phyloP scores from a whole-genome alignment of 1,284 basidiomycete genomes.

The Papiliotrema terrestris region DNA sequence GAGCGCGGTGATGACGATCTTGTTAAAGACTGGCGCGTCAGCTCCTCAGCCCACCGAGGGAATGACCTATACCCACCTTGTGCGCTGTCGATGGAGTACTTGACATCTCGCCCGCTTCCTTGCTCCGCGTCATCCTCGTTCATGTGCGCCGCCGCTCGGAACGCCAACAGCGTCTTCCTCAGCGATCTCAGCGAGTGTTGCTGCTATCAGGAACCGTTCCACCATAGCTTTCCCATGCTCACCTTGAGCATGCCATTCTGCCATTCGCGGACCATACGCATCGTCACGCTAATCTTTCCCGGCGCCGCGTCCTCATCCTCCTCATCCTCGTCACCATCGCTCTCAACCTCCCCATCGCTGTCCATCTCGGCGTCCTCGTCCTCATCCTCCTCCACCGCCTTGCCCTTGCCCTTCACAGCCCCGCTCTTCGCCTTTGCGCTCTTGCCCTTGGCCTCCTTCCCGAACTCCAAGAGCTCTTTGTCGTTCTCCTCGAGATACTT shows the following conservation, averaged over 20 bases:
- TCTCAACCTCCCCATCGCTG: constrained; percentile 50
- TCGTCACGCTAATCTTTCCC: constrained; percentile 59
- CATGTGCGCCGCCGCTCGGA: constrained; percentile 82
- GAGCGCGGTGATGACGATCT: constrained; percentile 80
- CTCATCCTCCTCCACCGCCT: constrained; percentile 49
- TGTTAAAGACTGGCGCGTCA: constrained; percentile 71
- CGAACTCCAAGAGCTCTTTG: constrained; percentile 77
- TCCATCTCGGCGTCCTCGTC: constrained; percentile 49
- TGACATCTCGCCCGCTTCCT: constrained; percentile 51
- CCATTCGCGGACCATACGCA: constrained; percentile 73
- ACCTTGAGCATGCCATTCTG: constrained; percentile 88
- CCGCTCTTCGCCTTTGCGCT: not conserved
- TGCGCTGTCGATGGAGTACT: constrained; percentile 77
- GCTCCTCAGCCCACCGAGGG: not conserved
- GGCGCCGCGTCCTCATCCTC: constrained; percentile 39
- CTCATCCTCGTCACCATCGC: constrained; percentile 41
- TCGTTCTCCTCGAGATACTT: constrained; percentile 98
- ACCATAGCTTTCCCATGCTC: constrained; percentile 13
- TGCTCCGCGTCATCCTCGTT: constrained; percentile 73
- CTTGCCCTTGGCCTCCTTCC: constrained; percentile 41
- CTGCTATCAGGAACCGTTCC: constrained; percentile 55
- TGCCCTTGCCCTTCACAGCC: constrained; percentile 47
- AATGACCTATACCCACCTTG: constrained; percentile 53
- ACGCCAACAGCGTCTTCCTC: constrained; percentile 79
- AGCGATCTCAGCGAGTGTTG: constrained; percentile 81